A percentile compares a stretch with the other conserved stretches of the same genome.
Evolutionary conservation across 768 basidiomycete genomes (phyloP).

Genomic region (Macrolepiota dolichaula): DNA sequence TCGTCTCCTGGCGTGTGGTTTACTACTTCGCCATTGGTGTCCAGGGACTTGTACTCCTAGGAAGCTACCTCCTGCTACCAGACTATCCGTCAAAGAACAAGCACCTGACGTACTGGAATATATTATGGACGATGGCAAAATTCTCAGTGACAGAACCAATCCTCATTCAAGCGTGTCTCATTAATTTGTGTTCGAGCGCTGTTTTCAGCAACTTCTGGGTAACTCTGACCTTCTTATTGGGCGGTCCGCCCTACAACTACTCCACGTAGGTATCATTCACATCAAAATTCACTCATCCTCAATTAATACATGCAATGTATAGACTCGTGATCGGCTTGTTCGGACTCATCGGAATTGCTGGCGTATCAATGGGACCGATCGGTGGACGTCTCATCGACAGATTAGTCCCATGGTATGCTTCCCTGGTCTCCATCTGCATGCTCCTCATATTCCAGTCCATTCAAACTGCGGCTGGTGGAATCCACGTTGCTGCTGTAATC

Average conservation of each 20-base stretch:
- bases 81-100: constrained; percentile 80
- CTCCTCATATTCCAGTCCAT: constrained; percentile 55
- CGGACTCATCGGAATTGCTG: constrained; percentile 70
- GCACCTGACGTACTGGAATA: constrained; percentile 60
- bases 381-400: constrained; percentile 67
- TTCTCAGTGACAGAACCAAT: constrained; percentile 76
- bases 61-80: constrained; percentile 67
- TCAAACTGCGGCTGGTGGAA: constrained; percentile 67
- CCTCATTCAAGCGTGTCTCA: constrained; percentile 63
- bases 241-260: constrained; percentile 71
- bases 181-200: constrained; percentile 61
- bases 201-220: constrained; percentile 65
- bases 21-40: constrained; percentile 78
- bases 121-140: constrained; percentile 75
- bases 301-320: neutral
- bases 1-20: constrained; percentile 66
- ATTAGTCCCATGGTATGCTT: constrained; percentile 76
- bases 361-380: constrained; percentile 65
- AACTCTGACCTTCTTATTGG: constrained; percentile 78
- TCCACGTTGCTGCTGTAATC: constrained; percentile 67
- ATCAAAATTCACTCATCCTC: neutral
- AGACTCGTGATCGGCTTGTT: constrained; percentile 67
- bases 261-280: constrained; percentile 52
- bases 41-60: constrained; percentile 53
- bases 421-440: constrained; percentile 48